phyloP scores from a whole-genome alignment of 768 basidiomycete species.

The Podaxis sp. region DNA sequence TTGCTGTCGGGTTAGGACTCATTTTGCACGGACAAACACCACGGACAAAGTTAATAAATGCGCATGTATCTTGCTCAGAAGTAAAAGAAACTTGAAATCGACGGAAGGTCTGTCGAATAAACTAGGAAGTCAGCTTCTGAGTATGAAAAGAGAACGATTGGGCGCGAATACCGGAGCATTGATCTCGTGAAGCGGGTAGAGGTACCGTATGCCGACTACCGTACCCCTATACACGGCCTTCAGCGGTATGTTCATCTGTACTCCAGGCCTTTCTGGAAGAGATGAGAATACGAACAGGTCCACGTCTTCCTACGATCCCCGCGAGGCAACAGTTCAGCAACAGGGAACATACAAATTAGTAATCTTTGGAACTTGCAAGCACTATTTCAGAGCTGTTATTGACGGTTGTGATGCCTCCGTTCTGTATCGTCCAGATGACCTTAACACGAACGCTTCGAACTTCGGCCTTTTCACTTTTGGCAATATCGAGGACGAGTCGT shows the following conservation, averaged over 20 bases:
- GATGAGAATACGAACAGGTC: slow-evolving; percentile 70
- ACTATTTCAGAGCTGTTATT: slow-evolving; percentile 53
- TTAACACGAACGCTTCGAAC: slow-evolving; percentile 65
- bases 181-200: slow-evolving; percentile 43
- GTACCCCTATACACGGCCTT: slow-evolving; percentile 78
- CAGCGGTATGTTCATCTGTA: slow-evolving; percentile 49
- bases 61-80: slow-evolving; percentile 42
- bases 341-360: slow-evolving; percentile 9
- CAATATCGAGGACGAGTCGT: slow-evolving; percentile 59
- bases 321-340: not conserved
- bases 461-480: slow-evolving; percentile 44
- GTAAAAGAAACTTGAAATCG: slow-evolving; percentile 76
- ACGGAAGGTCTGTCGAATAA: slow-evolving; percentile 56
- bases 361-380: slow-evolving; percentile 50
- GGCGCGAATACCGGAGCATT: slow-evolving; percentile 8
- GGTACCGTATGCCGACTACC: slow-evolving; percentile 73
- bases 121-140: not conserved
- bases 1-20: slow-evolving; percentile 31
- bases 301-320: slow-evolving; percentile 63
- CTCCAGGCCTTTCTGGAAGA: slow-evolving; percentile 27
- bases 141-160: not conserved
- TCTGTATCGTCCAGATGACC: slow-evolving; percentile 58
- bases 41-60: slow-evolving; percentile 62
- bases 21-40: slow-evolving; percentile 75
- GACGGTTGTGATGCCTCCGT: slow-evolving; percentile 29